Evolutionary conservation across 169 alveolate species (phyloP).

Genomic region (Cryptosporidium xiaoi): DNA sequence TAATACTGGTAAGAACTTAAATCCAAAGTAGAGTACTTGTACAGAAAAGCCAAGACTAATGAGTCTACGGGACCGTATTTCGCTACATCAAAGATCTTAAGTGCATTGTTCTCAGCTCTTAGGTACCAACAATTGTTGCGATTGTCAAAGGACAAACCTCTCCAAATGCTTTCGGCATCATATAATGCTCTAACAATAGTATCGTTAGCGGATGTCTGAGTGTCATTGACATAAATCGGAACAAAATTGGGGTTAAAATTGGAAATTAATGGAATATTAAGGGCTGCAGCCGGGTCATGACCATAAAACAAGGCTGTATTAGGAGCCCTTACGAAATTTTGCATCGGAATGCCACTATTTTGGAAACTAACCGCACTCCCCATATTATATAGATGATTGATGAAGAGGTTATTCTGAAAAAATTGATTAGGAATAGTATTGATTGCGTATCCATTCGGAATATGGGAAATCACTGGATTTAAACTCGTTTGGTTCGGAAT

Average conservation of each 20-base stretch:
- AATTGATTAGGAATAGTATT: constrained; percentile 35
- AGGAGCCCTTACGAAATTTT: not conserved
- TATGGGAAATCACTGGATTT: constrained; percentile 40
- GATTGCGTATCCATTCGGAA: constrained; percentile 19
- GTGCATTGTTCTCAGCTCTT: constrained; percentile 7
- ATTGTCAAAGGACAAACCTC: constrained; percentile 54
- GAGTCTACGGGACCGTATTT: constrained; percentile 47
- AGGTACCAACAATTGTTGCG: constrained; percentile 60
- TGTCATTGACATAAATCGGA: constrained; percentile 3
- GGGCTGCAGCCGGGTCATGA: not conserved
- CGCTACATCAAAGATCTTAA: constrained; percentile 4
- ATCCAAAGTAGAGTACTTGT: constrained; percentile 5
- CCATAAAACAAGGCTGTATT: not conserved
- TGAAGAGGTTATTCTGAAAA: constrained; percentile 16
- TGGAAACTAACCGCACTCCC: constrained; percentile 12
- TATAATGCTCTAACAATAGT: constrained; percentile 7
- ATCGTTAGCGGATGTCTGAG: not conserved
- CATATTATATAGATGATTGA: constrained; percentile 4
- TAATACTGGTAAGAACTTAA: not conserved
- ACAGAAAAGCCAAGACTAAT: constrained; percentile 2
- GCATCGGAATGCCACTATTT: constrained; percentile 6
- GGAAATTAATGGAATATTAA: constrained; percentile 19
- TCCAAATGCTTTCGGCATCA: constrained; percentile 46
- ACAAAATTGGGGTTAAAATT: not conserved
- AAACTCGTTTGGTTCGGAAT: not conserved